A percentile compares a stretch with the other conserved stretches of the same genome.
phyloP scores from a whole-genome alignment of 2,329 filamentous ascomycete species.

The Penicillium sp. region DNA sequence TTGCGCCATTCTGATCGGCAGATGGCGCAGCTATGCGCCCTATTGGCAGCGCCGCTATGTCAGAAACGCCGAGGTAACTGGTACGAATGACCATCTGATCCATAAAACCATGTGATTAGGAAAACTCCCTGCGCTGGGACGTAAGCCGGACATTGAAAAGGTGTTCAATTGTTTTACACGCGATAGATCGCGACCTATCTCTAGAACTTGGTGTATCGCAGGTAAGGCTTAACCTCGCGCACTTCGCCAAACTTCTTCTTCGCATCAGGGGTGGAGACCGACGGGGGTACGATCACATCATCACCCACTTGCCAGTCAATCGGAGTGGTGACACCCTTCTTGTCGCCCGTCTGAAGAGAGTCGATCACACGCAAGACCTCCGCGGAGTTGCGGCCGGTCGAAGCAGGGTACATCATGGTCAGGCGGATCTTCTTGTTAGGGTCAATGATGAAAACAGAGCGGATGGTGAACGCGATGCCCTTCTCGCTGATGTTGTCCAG shows the following conservation, averaged over 20 bases:
- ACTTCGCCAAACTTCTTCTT: slow-evolving; percentile 82
- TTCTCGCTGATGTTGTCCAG: slow-evolving; percentile 78
- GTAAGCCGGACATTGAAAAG: not conserved
- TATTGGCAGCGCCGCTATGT: not conserved
- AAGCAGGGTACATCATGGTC: slow-evolving; percentile 91
- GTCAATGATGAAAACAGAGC: slow-evolving; percentile 93
- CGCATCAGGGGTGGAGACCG: slow-evolving; percentile 80
- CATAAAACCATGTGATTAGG: not conserved
- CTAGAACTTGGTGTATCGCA: slow-evolving; percentile 24
- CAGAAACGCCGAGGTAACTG: not conserved
- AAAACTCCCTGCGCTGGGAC: not conserved
- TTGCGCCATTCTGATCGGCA: not conserved
- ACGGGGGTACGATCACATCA: slow-evolving; percentile 88
- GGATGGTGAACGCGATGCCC: slow-evolving; percentile 87
- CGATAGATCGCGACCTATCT: not conserved
- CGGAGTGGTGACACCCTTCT: slow-evolving; percentile 83
- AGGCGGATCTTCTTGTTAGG: slow-evolving; percentile 90
- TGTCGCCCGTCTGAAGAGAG: slow-evolving; percentile 81
- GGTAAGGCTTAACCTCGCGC: slow-evolving; percentile 57
- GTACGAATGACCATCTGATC: not conserved
- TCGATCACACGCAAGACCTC: slow-evolving; percentile 79
- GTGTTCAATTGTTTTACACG: not conserved
- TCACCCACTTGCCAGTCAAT: slow-evolving; percentile 90
- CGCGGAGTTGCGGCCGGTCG: slow-evolving; percentile 79
- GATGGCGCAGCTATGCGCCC: not conserved